Percentiles rank a stretch among this genome's conserved stretches.
Conservation (phyloP, 108 stramenopile genomes). For the Cyclotella baltica region DNA sequence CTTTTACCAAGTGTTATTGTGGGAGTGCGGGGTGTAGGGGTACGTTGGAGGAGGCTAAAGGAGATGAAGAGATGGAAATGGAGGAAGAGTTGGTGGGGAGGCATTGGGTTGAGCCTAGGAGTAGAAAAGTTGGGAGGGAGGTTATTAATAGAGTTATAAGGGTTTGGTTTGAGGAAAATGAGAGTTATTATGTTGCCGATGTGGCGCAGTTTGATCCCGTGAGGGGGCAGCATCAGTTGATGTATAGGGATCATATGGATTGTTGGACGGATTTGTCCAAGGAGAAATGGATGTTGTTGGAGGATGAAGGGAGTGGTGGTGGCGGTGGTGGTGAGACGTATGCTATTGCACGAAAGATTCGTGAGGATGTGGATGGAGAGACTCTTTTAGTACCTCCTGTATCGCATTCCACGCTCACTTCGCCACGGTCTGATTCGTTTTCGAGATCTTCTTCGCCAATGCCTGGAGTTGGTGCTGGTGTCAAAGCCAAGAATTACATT, state of each 20-base stretch:
- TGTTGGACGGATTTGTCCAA: constrained; percentile 78
- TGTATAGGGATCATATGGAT: constrained; percentile 73
- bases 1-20: constrained; percentile 95
- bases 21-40: constrained; percentile 90
- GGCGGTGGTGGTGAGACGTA: constrained; percentile 66
- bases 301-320: too few species aligned
- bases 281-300: constrained; percentile 87
- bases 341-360: constrained; percentile 74
- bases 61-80: constrained; percentile 64
- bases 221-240: constrained; percentile 70
- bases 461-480: constrained; percentile 3
- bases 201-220: constrained; percentile 74
- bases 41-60: constrained; percentile 84
- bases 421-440: constrained; percentile 33
- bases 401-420: constrained; percentile 17
- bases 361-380: constrained; percentile 10
- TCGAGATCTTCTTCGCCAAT: constrained; percentile 43
- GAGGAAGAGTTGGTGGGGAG: constrained; percentile 61
- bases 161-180: constrained; percentile 71
- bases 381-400: constrained; percentile 15
- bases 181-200: constrained; percentile 80
- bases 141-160: constrained; percentile 81
- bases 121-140: constrained; percentile 58
- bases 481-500: constrained; percentile 66
- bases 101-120: constrained; percentile 61